Base-by-base conservation (phyloP, 306 rosid genomes). In the Castanospermum australe region DNA sequence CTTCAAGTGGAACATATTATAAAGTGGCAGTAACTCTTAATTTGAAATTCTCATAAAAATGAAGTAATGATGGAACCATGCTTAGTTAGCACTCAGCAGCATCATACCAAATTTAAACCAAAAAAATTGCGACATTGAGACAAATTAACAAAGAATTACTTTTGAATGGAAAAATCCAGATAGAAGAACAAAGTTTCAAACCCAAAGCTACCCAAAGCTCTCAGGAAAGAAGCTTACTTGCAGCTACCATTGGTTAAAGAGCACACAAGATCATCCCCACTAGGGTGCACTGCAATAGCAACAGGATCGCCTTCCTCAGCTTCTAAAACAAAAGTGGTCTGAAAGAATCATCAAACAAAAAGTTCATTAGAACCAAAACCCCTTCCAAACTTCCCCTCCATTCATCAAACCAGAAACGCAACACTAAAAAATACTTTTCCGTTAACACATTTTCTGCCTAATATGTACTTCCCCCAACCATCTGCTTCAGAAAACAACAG, bases 161-260 rank as follows among this genome's bases (percentile, higher is more conserved):
- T 72, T 15, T 59, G 59, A 75, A 38, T 18, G 35, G 39, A 30
- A 17, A 28, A 42, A 80, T 48, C 24, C 8, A 61, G 3, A 45
- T n/a, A 69, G 52, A 47, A 72, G 66, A 30, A 45, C 61, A 30
- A 35, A 38, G 24, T 48, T 44, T 9, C 35, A 65, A 50, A 38
- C 9, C 33, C 60, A 55, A 68, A 39, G 30, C 21, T 17, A 38
- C 9, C 33, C 60, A 55, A 68, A 39, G 30, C 21, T 17, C 36
- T 61, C n/a, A 60, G 11, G 35, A 50, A 71, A 68, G 25, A 78
- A 64, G 81, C 97, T 92, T 82, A 94, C 97, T 88, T 94, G 99
- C 97, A 94, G 87, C 90, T 89, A 81, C 97, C 94, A 28, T 52
- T 89, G 85, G 96, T 88, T 50, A 94, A 87, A 11, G 97, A 89